Evolutionary conservation across 306 rosid species (phyloP).

Genomic region (Corylus heterophylla): DNA sequence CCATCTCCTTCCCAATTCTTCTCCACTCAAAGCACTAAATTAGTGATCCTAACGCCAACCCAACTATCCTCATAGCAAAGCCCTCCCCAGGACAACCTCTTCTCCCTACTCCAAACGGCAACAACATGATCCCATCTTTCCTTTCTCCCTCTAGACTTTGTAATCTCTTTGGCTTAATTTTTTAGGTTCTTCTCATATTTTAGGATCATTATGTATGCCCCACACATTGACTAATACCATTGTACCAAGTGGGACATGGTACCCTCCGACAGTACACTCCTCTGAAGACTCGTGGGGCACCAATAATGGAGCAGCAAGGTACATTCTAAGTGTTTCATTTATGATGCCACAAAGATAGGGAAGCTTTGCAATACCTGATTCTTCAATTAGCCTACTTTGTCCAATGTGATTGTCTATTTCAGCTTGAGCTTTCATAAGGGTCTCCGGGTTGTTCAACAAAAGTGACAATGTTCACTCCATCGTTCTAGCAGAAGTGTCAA

Average conservation of each 20-base stretch:
- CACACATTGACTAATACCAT: constrained; percentile 41
- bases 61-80: constrained; percentile 4
- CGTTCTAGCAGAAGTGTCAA: constrained; percentile 27
- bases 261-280: constrained; percentile 37
- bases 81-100: constrained; percentile 25
- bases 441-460: constrained; percentile 29
- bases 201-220: constrained; percentile 44
- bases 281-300: constrained; percentile 43
- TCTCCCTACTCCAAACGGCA: constrained; percentile 32
- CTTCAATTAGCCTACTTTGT: constrained; percentile 21
- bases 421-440: constrained; percentile 20
- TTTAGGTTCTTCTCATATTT: constrained; percentile 31
- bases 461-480: constrained; percentile 43
- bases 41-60: constrained; percentile 22
- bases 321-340: constrained; percentile 43
- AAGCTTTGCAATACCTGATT: constrained; percentile 32
- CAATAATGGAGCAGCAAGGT: constrained; percentile 36
- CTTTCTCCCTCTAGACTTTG: background rate
- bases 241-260: constrained; percentile 43
- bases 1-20: background rate
- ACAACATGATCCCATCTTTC: constrained; percentile 5
- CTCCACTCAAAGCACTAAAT: constrained; percentile 42
- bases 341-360: constrained; percentile 23
- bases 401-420: constrained; percentile 20
- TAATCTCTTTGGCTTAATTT: constrained; percentile 46